A percentile compares a stretch with the other conserved stretches of the same genome.
phyloP scores from a whole-genome alignment of 2,329 filamentous ascomycete species.

The Nigrospora osmanthi region DNA sequence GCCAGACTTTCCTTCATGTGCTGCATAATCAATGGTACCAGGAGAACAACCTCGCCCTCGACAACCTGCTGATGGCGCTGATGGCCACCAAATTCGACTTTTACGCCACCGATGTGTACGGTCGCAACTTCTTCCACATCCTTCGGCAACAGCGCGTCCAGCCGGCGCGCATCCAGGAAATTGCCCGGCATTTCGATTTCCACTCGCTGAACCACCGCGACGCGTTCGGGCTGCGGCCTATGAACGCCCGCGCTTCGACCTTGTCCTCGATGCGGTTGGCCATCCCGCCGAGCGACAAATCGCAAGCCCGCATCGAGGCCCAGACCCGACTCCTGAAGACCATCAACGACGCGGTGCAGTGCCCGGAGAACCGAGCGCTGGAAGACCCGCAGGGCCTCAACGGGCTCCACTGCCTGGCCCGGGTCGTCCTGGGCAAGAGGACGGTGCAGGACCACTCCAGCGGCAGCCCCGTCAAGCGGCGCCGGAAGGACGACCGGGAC shows the following conservation, averaged over 20 bases:
- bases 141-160: slow-evolving; percentile 15
- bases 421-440: slow-evolving; percentile 33
- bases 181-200: slow-evolving; percentile 17
- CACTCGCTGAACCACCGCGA: slow-evolving; percentile 32
- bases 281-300: slow-evolving; percentile 11
- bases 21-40: slow-evolving; percentile 21
- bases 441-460: slow-evolving; percentile 15
- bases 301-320: slow-evolving; percentile 12
- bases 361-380: slow-evolving; percentile 14
- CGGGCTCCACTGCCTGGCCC: slow-evolving; percentile 50
- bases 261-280: slow-evolving; percentile 7
- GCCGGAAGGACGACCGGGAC: slow-evolving; percentile 22
- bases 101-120: slow-evolving; percentile 19
- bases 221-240: slow-evolving; percentile 31
- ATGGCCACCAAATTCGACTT: slow-evolving; percentile 12
- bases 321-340: slow-evolving; percentile 27
- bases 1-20: slow-evolving; percentile 22
- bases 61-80: slow-evolving; percentile 12
- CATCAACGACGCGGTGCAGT: slow-evolving; percentile 21
- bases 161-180: slow-evolving; percentile 9
- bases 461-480: slow-evolving; percentile 28
- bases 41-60: slow-evolving; percentile 11
- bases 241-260: slow-evolving; percentile 10
- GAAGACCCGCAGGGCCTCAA: slow-evolving; percentile 44
- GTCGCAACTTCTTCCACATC: slow-evolving; percentile 22